These are phyloP conservation scores for Ceratopteris richardii DNA, from an alignment of 75 land plant genomes.

Conservation along the genomic window DNA sequence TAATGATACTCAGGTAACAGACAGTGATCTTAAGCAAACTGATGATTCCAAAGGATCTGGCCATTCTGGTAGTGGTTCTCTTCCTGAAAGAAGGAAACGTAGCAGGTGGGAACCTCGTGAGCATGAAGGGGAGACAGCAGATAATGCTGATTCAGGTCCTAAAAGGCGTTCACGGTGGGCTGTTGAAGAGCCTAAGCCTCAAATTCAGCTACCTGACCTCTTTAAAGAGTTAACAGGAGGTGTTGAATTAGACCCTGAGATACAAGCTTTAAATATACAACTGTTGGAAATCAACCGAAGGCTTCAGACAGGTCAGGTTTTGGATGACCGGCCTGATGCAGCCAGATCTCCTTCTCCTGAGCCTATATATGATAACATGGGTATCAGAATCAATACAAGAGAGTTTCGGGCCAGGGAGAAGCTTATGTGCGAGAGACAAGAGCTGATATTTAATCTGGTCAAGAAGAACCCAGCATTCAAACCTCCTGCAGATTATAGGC, in stretches of 20 bases:
- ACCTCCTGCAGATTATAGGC: slow-evolving; percentile 22
- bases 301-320: slow-evolving; percentile 16
- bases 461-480: slow-evolving; percentile 25
- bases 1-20: no score
- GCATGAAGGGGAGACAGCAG: slow-evolving; percentile 2
- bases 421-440: slow-evolving; percentile 20
- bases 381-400: slow-evolving; percentile 21
- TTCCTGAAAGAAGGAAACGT: slow-evolving; percentile 25
- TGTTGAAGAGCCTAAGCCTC: slow-evolving; percentile 16
- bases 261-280: slow-evolving; percentile 14
- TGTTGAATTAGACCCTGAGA: slow-evolving; percentile 16
- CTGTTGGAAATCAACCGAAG: slow-evolving; percentile 22
- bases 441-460: slow-evolving; percentile 27
- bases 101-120: slow-evolving; percentile 15
- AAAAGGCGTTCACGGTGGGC: slow-evolving; percentile 35
- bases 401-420: slow-evolving; percentile 16
- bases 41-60: no score
- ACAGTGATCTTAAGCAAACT: no score
- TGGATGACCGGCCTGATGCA: slow-evolving; percentile 14
- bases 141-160: slow-evolving; percentile 8
- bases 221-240: not conserved
- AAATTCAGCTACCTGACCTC: slow-evolving; percentile 32
- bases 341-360: slow-evolving; percentile 33
- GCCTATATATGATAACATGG: slow-evolving; percentile 27
- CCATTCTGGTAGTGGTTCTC: slow-evolving; percentile 2